Evolutionary conservation across 495 filamentous ascomycete species (phyloP).

Genomic region (Podospora bellae-mahoneyi): DNA sequence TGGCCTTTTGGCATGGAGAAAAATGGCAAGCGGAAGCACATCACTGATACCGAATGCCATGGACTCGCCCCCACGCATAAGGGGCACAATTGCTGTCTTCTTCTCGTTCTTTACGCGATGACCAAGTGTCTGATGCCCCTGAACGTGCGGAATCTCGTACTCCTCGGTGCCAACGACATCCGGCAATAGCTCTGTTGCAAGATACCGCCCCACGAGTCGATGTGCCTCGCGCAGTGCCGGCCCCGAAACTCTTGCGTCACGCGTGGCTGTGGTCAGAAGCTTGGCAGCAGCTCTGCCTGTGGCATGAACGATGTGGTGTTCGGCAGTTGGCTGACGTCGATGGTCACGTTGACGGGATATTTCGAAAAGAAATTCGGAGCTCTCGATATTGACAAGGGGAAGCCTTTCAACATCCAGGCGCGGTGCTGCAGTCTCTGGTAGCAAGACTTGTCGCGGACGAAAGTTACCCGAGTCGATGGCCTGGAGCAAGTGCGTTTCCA

Average conservation of each 20-base stretch:
- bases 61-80: conserved; percentile 66
- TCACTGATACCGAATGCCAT: conserved; percentile 64
- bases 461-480: conserved; percentile 47
- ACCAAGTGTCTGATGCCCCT: conserved; percentile 48
- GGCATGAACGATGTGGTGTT: conserved; percentile 42
- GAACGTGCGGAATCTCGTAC: conserved; percentile 52
- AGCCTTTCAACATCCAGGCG: conserved; percentile 48
- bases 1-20: conserved; percentile 52
- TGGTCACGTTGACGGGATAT: background rate
- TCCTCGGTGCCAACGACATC: conserved; percentile 53
- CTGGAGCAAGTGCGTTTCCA: conserved; percentile 48
- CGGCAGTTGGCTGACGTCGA: background rate
- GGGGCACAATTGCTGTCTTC: conserved; percentile 54
- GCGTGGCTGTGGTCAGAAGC: conserved; percentile 57
- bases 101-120: conserved; percentile 51
- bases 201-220: conserved; percentile 50
- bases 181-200: conserved; percentile 49
- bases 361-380: conserved; percentile 27
- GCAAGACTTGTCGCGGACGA: conserved; percentile 45
- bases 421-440: conserved; percentile 38
- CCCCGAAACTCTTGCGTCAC: conserved; percentile 49
- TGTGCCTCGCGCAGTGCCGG: conserved; percentile 52
- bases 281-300: conserved; percentile 47
- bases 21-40: conserved; percentile 52
- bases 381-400: conserved; percentile 42